These are phyloP conservation scores for Wickerhamiella allomyrinae DNA, from an alignment of 805 yeast species.

Conservation along the genomic window DNA sequence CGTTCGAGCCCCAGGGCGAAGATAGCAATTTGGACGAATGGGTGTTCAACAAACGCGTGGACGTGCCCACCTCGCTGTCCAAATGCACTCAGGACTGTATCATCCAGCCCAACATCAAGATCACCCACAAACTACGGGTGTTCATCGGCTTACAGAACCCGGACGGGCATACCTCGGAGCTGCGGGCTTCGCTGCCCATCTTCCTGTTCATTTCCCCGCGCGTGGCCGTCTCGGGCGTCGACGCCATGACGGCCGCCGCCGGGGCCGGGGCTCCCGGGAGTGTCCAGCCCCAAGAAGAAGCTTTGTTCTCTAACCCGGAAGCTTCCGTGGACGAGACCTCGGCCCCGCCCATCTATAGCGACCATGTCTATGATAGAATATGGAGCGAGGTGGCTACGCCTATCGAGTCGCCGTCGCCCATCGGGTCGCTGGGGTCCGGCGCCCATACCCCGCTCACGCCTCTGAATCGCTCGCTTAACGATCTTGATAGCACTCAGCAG, in stretches of 20 bases:
- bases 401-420: slow-evolving; percentile 26
- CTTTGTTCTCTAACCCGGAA: slow-evolving; percentile 1
- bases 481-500: slow-evolving; percentile 22
- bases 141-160: slow-evolving; percentile 66
- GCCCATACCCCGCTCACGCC: slow-evolving; percentile 25
- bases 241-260: slow-evolving; percentile 47
- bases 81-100: slow-evolving; percentile 81
- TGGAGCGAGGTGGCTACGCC: slow-evolving; percentile 47
- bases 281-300: slow-evolving; percentile 7
- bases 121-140: slow-evolving; percentile 78
- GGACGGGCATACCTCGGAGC: slow-evolving; percentile 85
- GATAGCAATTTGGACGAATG: slow-evolving; percentile 44
- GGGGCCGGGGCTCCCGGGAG: slow-evolving; percentile 8
- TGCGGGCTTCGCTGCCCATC: slow-evolving; percentile 81
- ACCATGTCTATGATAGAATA: slow-evolving; percentile 65
- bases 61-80: slow-evolving; percentile 58
- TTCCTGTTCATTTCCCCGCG: slow-evolving; percentile 67
- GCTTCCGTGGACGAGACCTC: slow-evolving; percentile 12
- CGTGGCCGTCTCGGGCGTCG: slow-evolving; percentile 48
- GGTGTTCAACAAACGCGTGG: slow-evolving; percentile 51
- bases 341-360: slow-evolving; percentile 81
- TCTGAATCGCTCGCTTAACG: slow-evolving; percentile 15
- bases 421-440: slow-evolving; percentile 18
- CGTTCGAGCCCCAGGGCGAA: slow-evolving; percentile 30
- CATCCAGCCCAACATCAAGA: slow-evolving; percentile 52